Evolutionary conservation across 2,329 filamentous ascomycete genomes (phyloP), one percentile per base, ranked within the genome.

Genomic region (Cladophialophora chaetospira): DNA sequence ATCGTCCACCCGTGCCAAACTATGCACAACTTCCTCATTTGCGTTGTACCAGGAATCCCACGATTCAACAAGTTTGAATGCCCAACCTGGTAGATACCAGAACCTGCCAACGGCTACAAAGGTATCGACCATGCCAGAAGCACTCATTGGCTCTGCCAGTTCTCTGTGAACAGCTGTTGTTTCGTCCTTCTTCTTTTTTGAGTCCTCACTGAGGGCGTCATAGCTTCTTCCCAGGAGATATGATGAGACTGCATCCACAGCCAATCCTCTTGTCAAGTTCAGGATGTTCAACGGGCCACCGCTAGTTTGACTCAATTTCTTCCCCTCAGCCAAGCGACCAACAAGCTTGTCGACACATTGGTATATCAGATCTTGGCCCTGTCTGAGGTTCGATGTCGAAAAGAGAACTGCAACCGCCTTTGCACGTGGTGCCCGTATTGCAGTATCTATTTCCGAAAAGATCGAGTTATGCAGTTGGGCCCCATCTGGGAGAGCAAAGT

Each of bases 71-170:
- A 53, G 45, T 31, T 63, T 56, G 62, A 60, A 70, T 51, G 71
- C 65, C 10, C 58, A 65, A 21, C 71, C 75, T 1, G 78, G 78
- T 1, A 83, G 65, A 61, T 81, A 81, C 65, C 80, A 82, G 64
- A 83, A 81, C 3, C 79, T 71, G 0, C 80, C 79, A 5, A 82
- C 76, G 3, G 76, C 79, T 2, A 83, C 80, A 61, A 81, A 80
- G 2, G 76, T 72, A 65, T 83, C 77, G 10, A 84, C 80, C 63
- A 83, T 83, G 0, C 71, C 67, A 43, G 73, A 72, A n/a, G 78
- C 72, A 53, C 74, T 73, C 55, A 62, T 70, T 65, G 47, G 51
- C 4, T 64, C 63, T 1, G 65, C 65, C 4, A 50, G 23, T 25
- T 56, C 45, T 15, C 55, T 46, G 8, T 29, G 36, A 6, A 51